phyloP scores from a whole-genome alignment of 2,329 filamentous ascomycete genomes.

The Pseudocercospora pini-densiflorae region DNA sequence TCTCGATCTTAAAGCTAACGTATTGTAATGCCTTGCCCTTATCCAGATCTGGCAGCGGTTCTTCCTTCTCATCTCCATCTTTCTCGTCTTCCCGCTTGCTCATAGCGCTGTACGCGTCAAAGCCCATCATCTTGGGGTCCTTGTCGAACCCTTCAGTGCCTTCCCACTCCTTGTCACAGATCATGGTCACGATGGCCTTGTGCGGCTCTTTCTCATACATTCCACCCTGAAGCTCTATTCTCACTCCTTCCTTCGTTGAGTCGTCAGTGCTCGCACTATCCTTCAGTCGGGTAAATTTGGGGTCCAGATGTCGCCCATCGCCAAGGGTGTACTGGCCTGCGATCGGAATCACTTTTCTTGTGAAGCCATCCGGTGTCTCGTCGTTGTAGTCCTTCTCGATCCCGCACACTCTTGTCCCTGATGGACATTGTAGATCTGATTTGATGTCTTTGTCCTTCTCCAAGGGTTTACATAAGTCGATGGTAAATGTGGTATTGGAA shows the following conservation, averaged over 20 bases:
- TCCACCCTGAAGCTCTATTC: conserved; percentile 68
- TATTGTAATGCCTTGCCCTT: conserved; percentile 71
- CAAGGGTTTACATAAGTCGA: conserved; percentile 75
- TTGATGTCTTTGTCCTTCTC: conserved; percentile 63
- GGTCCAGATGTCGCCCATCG: conserved; percentile 66
- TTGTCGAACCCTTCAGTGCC: conserved; percentile 74
- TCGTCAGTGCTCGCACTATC: conserved; percentile 67
- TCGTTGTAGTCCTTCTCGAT: conserved; percentile 64
- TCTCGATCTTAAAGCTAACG: conserved; percentile 69
- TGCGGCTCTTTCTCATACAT: conserved; percentile 63
- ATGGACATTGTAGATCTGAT: conserved; percentile 62
- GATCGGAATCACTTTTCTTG: conserved; percentile 69
- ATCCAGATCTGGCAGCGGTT: conserved; percentile 48
- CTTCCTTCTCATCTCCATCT: conserved; percentile 40
- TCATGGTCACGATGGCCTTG: conserved; percentile 80
- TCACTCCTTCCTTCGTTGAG: conserved; percentile 71
- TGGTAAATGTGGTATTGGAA: conserved; percentile 78
- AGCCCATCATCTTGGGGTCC: conserved; percentile 58
- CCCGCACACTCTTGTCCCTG: conserved; percentile 76
- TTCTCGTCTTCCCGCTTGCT: conserved; percentile 43
- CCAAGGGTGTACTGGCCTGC: conserved; percentile 69
- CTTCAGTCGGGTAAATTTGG: conserved; percentile 68
- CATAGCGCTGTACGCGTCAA: conserved; percentile 58
- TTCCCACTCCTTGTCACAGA: conserved; percentile 74
- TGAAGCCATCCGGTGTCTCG: conserved; percentile 53